Conservation (phyloP, 2,329 filamentous ascomycete genomes). For the Alternaria triticina region DNA sequence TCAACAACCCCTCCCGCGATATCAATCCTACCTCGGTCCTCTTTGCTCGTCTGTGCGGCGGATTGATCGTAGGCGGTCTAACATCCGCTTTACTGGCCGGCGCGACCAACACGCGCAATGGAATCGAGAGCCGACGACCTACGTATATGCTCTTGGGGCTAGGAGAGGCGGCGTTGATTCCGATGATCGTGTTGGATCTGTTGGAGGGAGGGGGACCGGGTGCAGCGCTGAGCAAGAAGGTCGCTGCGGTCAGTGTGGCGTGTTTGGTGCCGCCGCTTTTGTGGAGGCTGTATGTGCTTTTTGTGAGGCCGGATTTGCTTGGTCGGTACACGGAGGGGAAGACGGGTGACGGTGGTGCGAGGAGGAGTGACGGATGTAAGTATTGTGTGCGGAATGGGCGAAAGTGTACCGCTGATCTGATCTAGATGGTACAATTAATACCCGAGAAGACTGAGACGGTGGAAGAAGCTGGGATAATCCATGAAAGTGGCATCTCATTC, state of each 20-base stretch:
- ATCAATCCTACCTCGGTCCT: constrained; percentile 32
- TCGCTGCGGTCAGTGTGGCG: constrained; percentile 22
- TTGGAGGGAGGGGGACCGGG: constrained; percentile 18
- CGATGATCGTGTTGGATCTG: constrained; percentile 26
- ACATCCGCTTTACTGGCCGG: constrained; percentile 31
- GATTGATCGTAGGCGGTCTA: constrained; percentile 29
- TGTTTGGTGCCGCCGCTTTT: constrained; percentile 26
- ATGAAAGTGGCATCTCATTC: neutral
- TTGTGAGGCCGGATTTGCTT: constrained; percentile 29
- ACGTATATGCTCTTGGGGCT: constrained; percentile 32
- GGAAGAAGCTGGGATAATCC: no score
- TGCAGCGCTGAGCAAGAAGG: constrained; percentile 28
- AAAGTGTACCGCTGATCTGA: neutral
- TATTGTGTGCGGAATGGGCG: neutral
- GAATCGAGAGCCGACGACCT: constrained; percentile 30
- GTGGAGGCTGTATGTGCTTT: constrained; percentile 34
- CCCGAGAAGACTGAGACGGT: constrained; percentile 1
- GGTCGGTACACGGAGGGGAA: constrained; percentile 25
- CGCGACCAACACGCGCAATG: constrained; percentile 31
- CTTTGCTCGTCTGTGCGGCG: constrained; percentile 33
- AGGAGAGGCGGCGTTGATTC: constrained; percentile 29
- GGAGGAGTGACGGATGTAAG: constrained; percentile 7
- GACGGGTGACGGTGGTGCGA: neutral
- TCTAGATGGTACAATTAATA: constrained; percentile 9
- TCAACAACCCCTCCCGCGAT: constrained; percentile 23